Evolutionary conservation across 2,329 filamentous ascomycete species (phyloP).

Genomic region (Aaosphaeria pasadenensis): DNA sequence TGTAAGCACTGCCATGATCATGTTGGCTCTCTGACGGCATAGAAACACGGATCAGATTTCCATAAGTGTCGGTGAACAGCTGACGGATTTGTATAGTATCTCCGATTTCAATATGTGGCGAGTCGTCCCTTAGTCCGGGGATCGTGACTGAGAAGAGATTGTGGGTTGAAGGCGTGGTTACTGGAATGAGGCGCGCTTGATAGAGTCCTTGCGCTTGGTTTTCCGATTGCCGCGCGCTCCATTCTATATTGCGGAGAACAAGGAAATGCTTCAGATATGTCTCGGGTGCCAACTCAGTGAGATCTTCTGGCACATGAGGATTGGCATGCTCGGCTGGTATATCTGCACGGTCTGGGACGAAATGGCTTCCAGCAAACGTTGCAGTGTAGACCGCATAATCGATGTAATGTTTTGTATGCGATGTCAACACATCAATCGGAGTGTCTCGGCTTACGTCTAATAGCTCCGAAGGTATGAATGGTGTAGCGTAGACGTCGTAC

Average conservation of each 20-base stretch:
- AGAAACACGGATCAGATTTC: constrained; percentile 7
- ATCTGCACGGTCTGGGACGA: neutral
- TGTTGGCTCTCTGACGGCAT: neutral
- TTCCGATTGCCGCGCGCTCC: constrained; percentile 11
- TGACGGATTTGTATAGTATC: constrained; percentile 31
- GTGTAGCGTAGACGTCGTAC: constrained; percentile 16
- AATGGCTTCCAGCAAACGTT: constrained; percentile 8
- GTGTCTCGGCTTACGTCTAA: constrained; percentile 7
- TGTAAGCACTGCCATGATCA: neutral
- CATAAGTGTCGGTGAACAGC: constrained; percentile 14
- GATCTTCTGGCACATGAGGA: neutral
- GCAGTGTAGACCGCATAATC: constrained; percentile 5
- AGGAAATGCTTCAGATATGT: constrained; percentile 16
- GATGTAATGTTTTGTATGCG: constrained; percentile 2
- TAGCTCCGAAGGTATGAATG: constrained; percentile 12
- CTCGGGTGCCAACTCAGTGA: neutral
- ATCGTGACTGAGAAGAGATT: constrained; percentile 16
- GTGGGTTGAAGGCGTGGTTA: neutral
- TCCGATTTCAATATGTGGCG: constrained; percentile 27
- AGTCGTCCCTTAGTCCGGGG: constrained; percentile 31
- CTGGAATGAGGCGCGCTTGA: constrained; percentile 6
- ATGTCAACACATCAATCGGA: neutral
- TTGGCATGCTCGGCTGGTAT: neutral
- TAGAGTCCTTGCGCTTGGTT: constrained; percentile 19
- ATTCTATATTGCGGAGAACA: constrained; percentile 12